Evolutionary conservation across 2,329 filamentous ascomycete genomes (phyloP).

Genomic region (Plectosphaerella plurivora): DNA sequence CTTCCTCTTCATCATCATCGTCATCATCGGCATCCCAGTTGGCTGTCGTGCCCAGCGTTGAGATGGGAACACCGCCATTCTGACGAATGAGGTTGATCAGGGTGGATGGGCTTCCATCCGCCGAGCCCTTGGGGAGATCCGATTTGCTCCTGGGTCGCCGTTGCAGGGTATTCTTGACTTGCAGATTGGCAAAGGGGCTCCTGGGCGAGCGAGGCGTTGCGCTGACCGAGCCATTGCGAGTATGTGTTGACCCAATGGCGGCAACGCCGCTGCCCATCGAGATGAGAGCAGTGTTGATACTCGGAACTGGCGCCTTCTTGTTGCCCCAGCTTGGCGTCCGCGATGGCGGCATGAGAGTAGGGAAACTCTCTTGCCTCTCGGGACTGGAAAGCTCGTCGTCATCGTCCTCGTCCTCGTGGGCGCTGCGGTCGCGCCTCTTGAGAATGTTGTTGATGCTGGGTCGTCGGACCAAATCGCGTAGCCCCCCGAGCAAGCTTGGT

Average conservation of each 20-base stretch:
- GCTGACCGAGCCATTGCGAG: constrained; percentile 57
- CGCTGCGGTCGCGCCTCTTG: constrained; percentile 41
- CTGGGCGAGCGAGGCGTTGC: constrained; percentile 51
- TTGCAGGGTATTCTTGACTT: constrained; percentile 39
- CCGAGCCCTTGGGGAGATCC: constrained; percentile 38
- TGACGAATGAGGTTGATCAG: constrained; percentile 48
- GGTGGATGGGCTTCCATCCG: constrained; percentile 25
- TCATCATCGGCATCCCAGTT: constrained; percentile 41
- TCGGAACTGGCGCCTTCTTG: constrained; percentile 46
- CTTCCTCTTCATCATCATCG: constrained; percentile 49
- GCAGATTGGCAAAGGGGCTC: constrained; percentile 39
- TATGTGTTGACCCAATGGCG: constrained; percentile 51
- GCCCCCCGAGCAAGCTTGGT: constrained; percentile 36
- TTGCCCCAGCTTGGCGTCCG: constrained; percentile 44
- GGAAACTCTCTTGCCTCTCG: constrained; percentile 37
- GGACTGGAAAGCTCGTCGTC: constrained; percentile 24
- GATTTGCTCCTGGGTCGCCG: constrained; percentile 54
- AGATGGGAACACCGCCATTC: constrained; percentile 49
- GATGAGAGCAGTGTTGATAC: constrained; percentile 54
- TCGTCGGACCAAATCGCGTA: constrained; percentile 42
- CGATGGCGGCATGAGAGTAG: constrained; percentile 43
- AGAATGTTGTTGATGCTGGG: constrained; percentile 38
- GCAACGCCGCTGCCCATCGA: constrained; percentile 51
- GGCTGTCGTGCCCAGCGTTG: constrained; percentile 30
- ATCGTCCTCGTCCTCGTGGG: constrained; percentile 27